Evolutionary conservation across 306 rosid genomes (phyloP).

Genomic region (Astragalus membranaceus): DNA sequence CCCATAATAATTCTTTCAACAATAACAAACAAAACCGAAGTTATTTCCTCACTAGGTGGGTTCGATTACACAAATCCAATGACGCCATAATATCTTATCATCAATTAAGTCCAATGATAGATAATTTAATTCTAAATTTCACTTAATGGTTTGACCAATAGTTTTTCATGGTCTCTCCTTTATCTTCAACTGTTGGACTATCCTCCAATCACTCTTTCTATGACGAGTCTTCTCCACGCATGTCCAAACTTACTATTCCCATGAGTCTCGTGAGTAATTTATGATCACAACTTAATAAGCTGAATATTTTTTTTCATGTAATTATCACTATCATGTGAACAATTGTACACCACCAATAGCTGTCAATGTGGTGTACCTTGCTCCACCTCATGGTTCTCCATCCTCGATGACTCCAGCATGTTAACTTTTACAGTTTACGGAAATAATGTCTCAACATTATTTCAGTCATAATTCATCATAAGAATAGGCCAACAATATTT

Average conservation of each 20-base stretch:
- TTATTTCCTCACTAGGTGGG: neutral
- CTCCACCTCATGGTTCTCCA: neutral
- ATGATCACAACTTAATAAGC: neutral
- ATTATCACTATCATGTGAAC: neutral
- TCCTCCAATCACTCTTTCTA: neutral
- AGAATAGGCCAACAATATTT: neutral
- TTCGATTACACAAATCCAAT: neutral
- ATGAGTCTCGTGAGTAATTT: neutral
- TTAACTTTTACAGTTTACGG: slow-evolving; percentile 2
- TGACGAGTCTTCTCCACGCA: neutral
- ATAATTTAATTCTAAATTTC: neutral
- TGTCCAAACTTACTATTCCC: neutral
- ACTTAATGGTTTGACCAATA: neutral
- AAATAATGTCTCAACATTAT: neutral
- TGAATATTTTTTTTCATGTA: neutral
- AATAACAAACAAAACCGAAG: neutral
- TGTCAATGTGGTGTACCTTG: neutral
- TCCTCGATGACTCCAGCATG: slow-evolving; percentile 2
- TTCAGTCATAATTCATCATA: neutral
- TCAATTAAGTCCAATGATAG: neutral
- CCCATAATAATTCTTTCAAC: neutral
- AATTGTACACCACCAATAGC: neutral
- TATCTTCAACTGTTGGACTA: neutral
- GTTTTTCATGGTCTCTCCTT: neutral
- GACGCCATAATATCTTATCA: neutral